Base-by-base conservation (phyloP, 2,329 filamentous ascomycete genomes). In the Sarocladium strictum region DNA sequence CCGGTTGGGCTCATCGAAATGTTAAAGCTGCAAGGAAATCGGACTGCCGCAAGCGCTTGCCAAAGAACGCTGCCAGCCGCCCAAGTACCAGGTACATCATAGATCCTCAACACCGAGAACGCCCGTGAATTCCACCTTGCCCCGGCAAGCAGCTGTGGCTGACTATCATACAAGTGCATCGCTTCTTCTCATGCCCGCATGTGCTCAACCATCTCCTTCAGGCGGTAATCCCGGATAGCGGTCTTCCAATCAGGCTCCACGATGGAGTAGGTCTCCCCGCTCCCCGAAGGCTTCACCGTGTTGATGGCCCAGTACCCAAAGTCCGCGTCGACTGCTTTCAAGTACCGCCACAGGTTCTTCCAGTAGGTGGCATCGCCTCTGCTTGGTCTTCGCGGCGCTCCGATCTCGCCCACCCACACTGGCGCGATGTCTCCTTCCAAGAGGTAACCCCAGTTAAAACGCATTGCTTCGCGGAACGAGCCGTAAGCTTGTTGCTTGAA, bases 281-380 rank as follows among this genome's bases (percentile, higher is more conserved):
- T 75, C 35, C 77, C 71, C 55, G 75, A 75, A 10, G 83, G 80
- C 67, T 88, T 87, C 47, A 81, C 73, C 37, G 84, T 81, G 68
- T 87, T 87, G 59, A 87, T 64, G 15, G 84, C 84, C 85, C 85
- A 88, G 67, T 87, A 88, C 6, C 80, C 85, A 70, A 85, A 86
- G 61, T 87, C 84, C 10, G 80, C 81, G 60, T 86, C 81, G 52
- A 81, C 67, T 2, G 71, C 67, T 61, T 76, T 76, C 55, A 87
- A 72, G 65, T 78, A 85, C 26, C 72, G 73, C 70, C 86, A 70
- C 65, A 87, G 66, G 64, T 87, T 82, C 41, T 70, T 67, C 85
- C 84, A 87, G 69, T 87, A 88, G 61, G 84, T 83, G 54, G 72
- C 72, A 59, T 85, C 82, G 7, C 82, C 81, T 9, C 75, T 68